Conservation (phyloP, 345 rosid species). For the Aurinia saxatilis region DNA sequence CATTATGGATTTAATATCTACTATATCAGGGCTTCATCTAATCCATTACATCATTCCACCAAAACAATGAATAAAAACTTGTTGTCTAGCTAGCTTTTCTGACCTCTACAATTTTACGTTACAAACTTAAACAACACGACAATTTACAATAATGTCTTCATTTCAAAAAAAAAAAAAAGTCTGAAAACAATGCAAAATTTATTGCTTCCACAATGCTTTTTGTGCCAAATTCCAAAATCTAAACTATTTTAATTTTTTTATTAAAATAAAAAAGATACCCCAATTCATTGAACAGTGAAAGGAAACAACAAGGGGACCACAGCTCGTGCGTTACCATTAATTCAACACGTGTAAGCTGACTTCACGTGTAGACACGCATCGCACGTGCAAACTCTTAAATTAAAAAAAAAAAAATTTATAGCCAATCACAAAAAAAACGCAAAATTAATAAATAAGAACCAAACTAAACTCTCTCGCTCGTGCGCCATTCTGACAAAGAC, state of each 20-base stretch:
- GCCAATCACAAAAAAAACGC: constrained; percentile 18
- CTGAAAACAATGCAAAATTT: neutral
- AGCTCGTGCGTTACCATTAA: constrained; percentile 30
- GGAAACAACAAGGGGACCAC: constrained; percentile 21
- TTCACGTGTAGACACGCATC: constrained; percentile 17
- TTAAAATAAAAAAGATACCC: neutral
- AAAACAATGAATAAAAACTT: no score
- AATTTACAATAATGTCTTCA: constrained; percentile 1
- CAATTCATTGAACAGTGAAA: constrained; percentile 22
- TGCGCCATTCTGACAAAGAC: constrained; percentile 25
- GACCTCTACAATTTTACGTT: neutral
- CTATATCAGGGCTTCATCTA: no score
- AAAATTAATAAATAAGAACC: neutral
- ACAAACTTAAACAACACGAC: no score
- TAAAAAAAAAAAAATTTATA: neutral
- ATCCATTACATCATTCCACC: no score
- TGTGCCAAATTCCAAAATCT: neutral
- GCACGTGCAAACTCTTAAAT: constrained; percentile 4
- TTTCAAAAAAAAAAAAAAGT: neutral
- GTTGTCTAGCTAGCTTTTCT: no score
- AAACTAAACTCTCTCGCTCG: constrained; percentile 9
- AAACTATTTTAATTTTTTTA: neutral
- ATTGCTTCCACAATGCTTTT: neutral
- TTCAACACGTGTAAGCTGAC: constrained; percentile 29
- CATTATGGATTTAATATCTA: no score